A percentile compares a stretch with the other conserved stretches of the same genome.
Conservation (phyloP, 257 asterid species). For the Jasminum sambac region DNA sequence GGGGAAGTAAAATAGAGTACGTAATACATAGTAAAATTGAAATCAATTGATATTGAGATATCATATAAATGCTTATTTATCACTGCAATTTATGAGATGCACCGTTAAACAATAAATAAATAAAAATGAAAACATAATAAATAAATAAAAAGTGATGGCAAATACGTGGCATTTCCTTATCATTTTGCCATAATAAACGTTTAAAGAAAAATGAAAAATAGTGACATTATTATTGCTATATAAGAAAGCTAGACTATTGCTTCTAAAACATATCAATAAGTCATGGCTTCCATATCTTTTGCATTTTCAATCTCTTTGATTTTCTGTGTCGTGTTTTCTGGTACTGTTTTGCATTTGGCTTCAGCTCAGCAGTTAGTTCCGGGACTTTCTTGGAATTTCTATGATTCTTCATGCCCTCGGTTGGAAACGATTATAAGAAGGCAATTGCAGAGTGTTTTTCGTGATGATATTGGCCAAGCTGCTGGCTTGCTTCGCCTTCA, state of each 20-base stretch:
- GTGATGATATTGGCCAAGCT: slow-evolving; percentile 58
- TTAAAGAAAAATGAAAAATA: neutral
- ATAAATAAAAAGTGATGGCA: too few species aligned
- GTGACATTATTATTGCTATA: neutral
- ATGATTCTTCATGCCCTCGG: slow-evolving; percentile 45
- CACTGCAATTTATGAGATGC: too few species aligned
- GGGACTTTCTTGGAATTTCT: slow-evolving; percentile 57
- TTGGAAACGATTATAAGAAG: slow-evolving; percentile 46
- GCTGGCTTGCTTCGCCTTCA: slow-evolving; percentile 81
- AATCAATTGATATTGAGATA: too few species aligned
- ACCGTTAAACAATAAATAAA: too few species aligned
- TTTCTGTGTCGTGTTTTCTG: slow-evolving; percentile 18
- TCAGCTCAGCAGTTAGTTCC: slow-evolving; percentile 38
- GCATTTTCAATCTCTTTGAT: slow-evolving; percentile 22
- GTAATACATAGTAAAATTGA: too few species aligned
- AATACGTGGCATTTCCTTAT: too few species aligned
- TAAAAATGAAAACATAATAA: too few species aligned
- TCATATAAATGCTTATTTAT: too few species aligned
- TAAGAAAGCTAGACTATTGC: neutral
- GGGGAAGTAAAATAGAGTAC: too few species aligned
- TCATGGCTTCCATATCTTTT: neutral
- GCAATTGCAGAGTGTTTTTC: slow-evolving; percentile 42
- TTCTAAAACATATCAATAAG: neutral
- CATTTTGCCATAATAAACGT: too few species aligned
- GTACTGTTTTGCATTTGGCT: slow-evolving; percentile 23